phyloP scores from a whole-genome alignment of 352 stramenopile species.

The Phytophthora foliorum region DNA sequence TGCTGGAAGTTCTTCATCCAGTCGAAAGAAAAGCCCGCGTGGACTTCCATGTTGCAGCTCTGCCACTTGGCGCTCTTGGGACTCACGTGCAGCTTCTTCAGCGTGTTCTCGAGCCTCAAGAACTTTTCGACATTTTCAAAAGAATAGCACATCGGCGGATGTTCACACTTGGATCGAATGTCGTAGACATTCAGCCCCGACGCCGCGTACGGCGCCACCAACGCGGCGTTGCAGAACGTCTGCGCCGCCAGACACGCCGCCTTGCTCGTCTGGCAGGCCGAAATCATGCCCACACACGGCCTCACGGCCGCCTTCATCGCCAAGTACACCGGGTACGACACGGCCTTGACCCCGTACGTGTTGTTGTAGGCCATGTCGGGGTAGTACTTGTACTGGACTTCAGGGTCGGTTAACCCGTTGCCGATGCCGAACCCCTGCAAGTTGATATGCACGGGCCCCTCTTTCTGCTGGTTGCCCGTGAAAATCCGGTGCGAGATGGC shows the following conservation, averaged over 20 bases:
- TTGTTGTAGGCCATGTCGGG: conserved; percentile 94
- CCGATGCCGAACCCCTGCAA: conserved; percentile 95
- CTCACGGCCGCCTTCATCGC: conserved; percentile 74
- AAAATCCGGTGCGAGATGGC: conserved; percentile 85
- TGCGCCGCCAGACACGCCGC: conserved; percentile 87
- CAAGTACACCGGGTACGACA: conserved; percentile 70
- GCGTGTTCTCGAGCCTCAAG: conserved; percentile 80
- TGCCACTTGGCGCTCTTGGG: conserved; percentile 89
- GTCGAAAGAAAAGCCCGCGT: conserved; percentile 94
- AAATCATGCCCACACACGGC: conserved; percentile 83
- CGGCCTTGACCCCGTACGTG: conserved; percentile 80
- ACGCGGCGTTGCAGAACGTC: conserved; percentile 90
- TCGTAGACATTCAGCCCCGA: conserved; percentile 89
- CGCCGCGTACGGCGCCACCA: conserved; percentile 66
- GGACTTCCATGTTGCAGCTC: conserved; percentile 96
- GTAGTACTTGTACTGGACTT: conserved; percentile 91
- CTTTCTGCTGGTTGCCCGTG: conserved; percentile 68
- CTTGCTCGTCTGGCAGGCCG: conserved; percentile 85
- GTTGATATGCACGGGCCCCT: conserved; percentile 82
- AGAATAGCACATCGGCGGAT: conserved; percentile 95
- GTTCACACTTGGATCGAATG: conserved; percentile 93
- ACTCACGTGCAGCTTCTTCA: conserved; percentile 90
- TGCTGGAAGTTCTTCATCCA: conserved; percentile 98
- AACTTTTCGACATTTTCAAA: conserved; percentile 94
- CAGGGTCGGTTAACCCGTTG: conserved; percentile 96